A percentile compares a stretch with the other conserved stretches of the same genome.
Conservation (phyloP, 2,329 filamentous ascomycete species). For the Fusarium kyushuense region DNA sequence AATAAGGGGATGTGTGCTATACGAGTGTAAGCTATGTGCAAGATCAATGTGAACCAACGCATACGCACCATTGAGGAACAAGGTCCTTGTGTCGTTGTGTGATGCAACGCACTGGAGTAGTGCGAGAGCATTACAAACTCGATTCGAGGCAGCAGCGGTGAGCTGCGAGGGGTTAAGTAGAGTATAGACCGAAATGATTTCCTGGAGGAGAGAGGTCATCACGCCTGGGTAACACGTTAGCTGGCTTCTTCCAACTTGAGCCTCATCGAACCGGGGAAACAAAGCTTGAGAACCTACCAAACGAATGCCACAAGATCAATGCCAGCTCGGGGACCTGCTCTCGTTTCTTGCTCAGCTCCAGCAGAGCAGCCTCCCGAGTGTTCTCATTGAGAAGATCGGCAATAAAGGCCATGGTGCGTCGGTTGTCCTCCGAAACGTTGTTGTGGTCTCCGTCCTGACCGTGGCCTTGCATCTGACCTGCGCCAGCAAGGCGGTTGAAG, state of each 20-base stretch:
- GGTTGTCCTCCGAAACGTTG: conserved; percentile 87
- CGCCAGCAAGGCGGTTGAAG: conserved; percentile 77
- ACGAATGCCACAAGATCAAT: conserved; percentile 97
- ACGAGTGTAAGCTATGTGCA: conserved; percentile 27
- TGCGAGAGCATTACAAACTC: conserved; percentile 96
- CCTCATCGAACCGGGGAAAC: conserved; percentile 16
- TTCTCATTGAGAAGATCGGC: conserved; percentile 89
- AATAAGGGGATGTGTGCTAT: conserved; percentile 96
- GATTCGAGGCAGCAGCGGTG: conserved; percentile 95
- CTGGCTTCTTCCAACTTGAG: conserved; percentile 21
- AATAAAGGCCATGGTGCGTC: conserved; percentile 91
- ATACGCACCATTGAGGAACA: conserved; percentile 88
- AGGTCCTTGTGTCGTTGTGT: conserved; percentile 92
- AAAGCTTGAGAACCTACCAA: conserved; percentile 71
- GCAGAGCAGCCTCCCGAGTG: conserved; percentile 87
- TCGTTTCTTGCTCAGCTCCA: conserved; percentile 98
- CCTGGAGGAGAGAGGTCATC: conserved; percentile 96
- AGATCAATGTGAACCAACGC: background rate
- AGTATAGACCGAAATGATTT: conserved; percentile 99
- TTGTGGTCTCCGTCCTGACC: conserved; percentile 70
- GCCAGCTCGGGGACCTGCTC: conserved; percentile 98
- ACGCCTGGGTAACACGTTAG: conserved; percentile 71
- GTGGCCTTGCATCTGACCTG: conserved; percentile 60
- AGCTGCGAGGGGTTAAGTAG: conserved; percentile 96
- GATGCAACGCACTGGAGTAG: conserved; percentile 97